A percentile compares a stretch with the other conserved stretches of the same genome.
Evolutionary conservation across 306 rosid species (phyloP).

Genomic region (Sechiopsis laciniata): DNA sequence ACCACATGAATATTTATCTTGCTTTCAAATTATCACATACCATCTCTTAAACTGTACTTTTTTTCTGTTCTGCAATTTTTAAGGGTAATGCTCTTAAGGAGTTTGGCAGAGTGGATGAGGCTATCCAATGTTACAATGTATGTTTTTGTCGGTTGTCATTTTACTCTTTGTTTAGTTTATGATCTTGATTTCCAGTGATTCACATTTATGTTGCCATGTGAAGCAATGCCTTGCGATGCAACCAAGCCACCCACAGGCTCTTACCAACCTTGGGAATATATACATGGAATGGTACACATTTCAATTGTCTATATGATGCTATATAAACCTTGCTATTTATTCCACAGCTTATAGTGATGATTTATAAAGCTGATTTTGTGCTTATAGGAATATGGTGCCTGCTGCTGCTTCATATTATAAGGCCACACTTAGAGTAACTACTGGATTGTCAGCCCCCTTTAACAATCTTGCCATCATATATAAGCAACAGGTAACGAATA

Average conservation of each 20-base stretch:
- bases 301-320: slow-evolving; percentile 12
- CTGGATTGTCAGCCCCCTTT: slow-evolving; percentile 93
- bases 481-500: slow-evolving; percentile 66
- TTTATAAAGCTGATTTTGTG: not conserved
- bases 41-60: not conserved
- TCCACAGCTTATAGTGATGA: not conserved
- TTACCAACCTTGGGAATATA: slow-evolving; percentile 92
- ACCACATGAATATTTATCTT: not conserved
- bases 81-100: slow-evolving; percentile 97
- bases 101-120: slow-evolving; percentile 87
- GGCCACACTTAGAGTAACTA: slow-evolving; percentile 86
- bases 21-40: not conserved
- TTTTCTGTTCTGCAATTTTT: not conserved
- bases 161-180: slow-evolving; percentile 2
- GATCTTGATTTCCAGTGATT: slow-evolving; percentile 20
- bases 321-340: not conserved
- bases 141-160: slow-evolving; percentile 26
- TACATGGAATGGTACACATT: slow-evolving; percentile 86
- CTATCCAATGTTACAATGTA: slow-evolving; percentile 91
- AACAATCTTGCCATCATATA: slow-evolving; percentile 90
- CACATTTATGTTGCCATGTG: slow-evolving; percentile 27
- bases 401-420: slow-evolving; percentile 93
- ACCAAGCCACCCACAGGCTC: slow-evolving; percentile 94
- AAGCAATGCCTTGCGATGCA: slow-evolving; percentile 93
- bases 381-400: slow-evolving; percentile 77